A percentile compares a stretch with the other conserved stretches of the same genome.
These are phyloP conservation scores for Chenopodium quinoa DNA, from an alignment of 148 eudicot species.

Conservation along the genomic window DNA sequence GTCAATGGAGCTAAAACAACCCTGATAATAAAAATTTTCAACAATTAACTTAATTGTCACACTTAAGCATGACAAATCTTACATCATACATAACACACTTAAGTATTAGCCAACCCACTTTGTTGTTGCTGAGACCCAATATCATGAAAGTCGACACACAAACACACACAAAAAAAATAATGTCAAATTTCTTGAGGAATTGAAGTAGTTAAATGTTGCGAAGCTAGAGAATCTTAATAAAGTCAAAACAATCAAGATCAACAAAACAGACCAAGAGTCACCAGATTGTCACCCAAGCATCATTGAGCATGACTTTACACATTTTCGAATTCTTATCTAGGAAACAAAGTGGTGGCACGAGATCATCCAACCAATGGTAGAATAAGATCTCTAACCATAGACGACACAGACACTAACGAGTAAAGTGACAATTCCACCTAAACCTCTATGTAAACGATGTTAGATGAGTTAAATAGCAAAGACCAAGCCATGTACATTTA, in stretches of 20 bases:
- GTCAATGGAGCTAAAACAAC: conserved; percentile 49
- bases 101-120: not conserved
- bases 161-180: too few relatives aligned
- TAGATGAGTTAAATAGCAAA: too few relatives aligned
- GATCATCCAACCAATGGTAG: not conserved
- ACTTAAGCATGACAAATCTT: not conserved
- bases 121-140: not conserved
- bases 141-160: not conserved
- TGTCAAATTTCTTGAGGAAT: too few relatives aligned
- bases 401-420: not conserved
- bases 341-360: not conserved
- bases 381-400: too few relatives aligned
- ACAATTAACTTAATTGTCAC: not conserved
- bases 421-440: not conserved
- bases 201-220: too few relatives aligned
- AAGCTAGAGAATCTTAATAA: too few relatives aligned
- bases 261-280: too few relatives aligned
- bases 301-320: too few relatives aligned
- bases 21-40: conserved; percentile 18
- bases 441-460: not conserved
- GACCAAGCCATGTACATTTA: too few relatives aligned
- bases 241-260: too few relatives aligned
- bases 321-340: too few relatives aligned
- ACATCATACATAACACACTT: not conserved
- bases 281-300: too few relatives aligned